A percentile compares a stretch with the other conserved stretches of the same genome.
Conservation (phyloP, 305 asterid species). For the Rubia balearica region DNA sequence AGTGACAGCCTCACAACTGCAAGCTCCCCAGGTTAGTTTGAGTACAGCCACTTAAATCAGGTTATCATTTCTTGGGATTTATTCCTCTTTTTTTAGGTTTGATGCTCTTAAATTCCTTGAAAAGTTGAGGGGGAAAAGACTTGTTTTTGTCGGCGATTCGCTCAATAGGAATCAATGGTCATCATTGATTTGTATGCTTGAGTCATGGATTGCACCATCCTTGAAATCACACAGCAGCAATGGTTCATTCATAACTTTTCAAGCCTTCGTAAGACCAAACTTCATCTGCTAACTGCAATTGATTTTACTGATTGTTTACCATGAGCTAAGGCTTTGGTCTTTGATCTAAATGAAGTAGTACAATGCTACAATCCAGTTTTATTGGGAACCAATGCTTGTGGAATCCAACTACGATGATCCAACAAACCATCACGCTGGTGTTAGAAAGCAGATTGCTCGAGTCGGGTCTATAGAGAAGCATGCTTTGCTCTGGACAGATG, state of each 20-base stretch:
- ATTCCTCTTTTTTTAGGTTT: conserved; percentile 23
- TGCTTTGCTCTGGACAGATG: conserved; percentile 52
- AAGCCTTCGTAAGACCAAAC: conserved; percentile 25
- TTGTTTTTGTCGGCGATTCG: conserved; percentile 47
- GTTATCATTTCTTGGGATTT: not conserved
- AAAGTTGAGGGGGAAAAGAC: conserved; percentile 37
- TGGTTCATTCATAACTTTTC: conserved; percentile 30
- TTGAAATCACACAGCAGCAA: conserved; percentile 18
- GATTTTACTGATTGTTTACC: not conserved
- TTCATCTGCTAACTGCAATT: not conserved
- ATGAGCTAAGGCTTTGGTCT: not conserved
- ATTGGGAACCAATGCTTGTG: conserved; percentile 22
- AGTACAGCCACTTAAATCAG: not conserved
- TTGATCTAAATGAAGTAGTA: conserved; percentile 4
- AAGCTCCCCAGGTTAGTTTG: conserved; percentile 38
- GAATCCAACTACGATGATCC: conserved; percentile 26
- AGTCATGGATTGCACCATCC: conserved; percentile 26
- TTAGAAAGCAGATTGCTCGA: conserved; percentile 15
- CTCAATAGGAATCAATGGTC: conserved; percentile 38
- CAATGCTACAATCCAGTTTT: conserved; percentile 21
- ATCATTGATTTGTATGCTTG: conserved; percentile 40
- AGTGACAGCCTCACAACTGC: conserved; percentile 43
- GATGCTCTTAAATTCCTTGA: conserved; percentile 29
- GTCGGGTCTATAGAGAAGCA: conserved; percentile 49
- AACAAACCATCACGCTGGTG: conserved; percentile 8